phyloP scores from a whole-genome alignment of 2,329 filamentous ascomycete genomes.

The Aspergillus bombycis region DNA sequence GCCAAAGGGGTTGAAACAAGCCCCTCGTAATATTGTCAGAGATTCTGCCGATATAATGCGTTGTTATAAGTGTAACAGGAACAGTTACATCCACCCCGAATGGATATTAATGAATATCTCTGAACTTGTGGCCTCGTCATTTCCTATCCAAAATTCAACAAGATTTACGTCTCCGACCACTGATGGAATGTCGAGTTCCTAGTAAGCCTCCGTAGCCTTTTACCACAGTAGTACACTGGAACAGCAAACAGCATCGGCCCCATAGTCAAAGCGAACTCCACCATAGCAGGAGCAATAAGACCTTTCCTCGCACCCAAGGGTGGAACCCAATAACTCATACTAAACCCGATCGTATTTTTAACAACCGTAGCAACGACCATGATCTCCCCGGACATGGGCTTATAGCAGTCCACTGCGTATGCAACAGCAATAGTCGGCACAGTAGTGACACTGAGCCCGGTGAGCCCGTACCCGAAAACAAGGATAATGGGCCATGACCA shows the following conservation, averaged over 20 bases:
- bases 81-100: neutral
- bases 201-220: slow-evolving; percentile 60
- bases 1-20: too few relatives aligned
- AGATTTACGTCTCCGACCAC: neutral
- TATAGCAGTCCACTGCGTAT: slow-evolving; percentile 68
- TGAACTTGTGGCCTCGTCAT: neutral
- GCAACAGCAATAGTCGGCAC: slow-evolving; percentile 60
- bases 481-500: slow-evolving; percentile 62
- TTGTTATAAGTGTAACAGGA: neutral
- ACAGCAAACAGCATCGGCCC: slow-evolving; percentile 59
- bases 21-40: neutral
- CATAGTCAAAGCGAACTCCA: slow-evolving; percentile 58
- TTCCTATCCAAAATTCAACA: neutral
- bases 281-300: slow-evolving; percentile 62
- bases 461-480: slow-evolving; percentile 60
- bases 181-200: neutral
- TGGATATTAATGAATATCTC: neutral
- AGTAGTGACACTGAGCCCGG: slow-evolving; percentile 62
- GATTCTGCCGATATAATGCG: neutral
- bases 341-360: slow-evolving; percentile 67
- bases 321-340: slow-evolving; percentile 60
- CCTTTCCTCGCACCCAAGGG: slow-evolving; percentile 49
- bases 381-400: slow-evolving; percentile 62
- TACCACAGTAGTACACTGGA: slow-evolving; percentile 61
- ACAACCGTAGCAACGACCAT: slow-evolving; percentile 66